Evolutionary conservation across 2,329 filamentous ascomycete species (phyloP).

Genomic region (Colletotrichum filicis): DNA sequence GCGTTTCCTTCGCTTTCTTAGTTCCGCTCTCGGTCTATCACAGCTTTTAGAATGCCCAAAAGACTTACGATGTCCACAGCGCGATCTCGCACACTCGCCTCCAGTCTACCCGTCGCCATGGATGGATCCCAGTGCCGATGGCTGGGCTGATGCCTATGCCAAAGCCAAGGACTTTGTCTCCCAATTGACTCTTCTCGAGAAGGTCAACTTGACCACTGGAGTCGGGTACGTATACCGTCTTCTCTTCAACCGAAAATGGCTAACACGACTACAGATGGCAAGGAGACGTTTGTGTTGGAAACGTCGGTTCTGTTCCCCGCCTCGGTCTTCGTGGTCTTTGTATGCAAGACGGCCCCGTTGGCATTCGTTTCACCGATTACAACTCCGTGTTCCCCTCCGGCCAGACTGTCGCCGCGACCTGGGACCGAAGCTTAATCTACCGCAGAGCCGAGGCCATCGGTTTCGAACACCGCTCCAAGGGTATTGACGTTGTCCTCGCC

Average conservation of each 20-base stretch:
- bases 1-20: not conserved
- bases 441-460: constrained; percentile 60
- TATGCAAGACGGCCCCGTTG: constrained; percentile 86
- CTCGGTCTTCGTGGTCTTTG: constrained; percentile 80
- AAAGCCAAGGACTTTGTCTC: constrained; percentile 84
- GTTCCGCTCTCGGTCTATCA: not conserved
- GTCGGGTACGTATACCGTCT: constrained; percentile 69
- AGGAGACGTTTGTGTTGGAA: constrained; percentile 81
- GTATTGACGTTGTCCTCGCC: constrained; percentile 76
- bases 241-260: not conserved
- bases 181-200: constrained; percentile 84
- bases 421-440: constrained; percentile 76
- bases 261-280: constrained; percentile 65
- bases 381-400: constrained; percentile 84
- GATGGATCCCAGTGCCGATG: constrained; percentile 77
- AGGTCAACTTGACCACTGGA: constrained; percentile 95
- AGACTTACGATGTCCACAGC: constrained; percentile 13
- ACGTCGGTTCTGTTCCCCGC: constrained; percentile 76
- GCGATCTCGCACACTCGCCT: constrained; percentile 51
- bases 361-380: constrained; percentile 81
- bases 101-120: constrained; percentile 90
- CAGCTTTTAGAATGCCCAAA: not conserved
- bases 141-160: constrained; percentile 80
- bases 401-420: constrained; percentile 84
- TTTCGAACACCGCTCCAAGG: constrained; percentile 77